phyloP scores from a whole-genome alignment of 2,329 filamentous ascomycete genomes.

The Incumbomyces lentus region DNA sequence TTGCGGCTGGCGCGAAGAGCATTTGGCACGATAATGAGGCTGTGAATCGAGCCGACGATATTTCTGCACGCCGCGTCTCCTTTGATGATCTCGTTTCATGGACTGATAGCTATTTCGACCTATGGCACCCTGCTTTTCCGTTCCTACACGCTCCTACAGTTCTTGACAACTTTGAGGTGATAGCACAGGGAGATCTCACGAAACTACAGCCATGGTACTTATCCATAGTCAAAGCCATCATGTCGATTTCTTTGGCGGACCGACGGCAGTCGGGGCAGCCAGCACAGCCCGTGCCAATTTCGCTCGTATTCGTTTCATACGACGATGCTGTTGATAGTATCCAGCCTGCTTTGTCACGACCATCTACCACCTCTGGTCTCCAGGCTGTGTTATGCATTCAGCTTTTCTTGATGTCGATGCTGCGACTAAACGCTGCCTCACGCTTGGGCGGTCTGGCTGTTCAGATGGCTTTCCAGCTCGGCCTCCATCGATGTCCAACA shows the following conservation, averaged over 20 bases:
- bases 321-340: constrained; percentile 43
- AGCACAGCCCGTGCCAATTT: constrained; percentile 28
- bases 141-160: constrained; percentile 47
- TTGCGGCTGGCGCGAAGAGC: constrained; percentile 20
- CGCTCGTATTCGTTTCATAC: constrained; percentile 39
- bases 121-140: constrained; percentile 49
- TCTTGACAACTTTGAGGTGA: constrained; percentile 36
- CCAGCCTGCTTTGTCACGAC: constrained; percentile 36
- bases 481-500: constrained; percentile 48
- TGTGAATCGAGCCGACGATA: constrained; percentile 1
- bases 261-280: constrained; percentile 32
- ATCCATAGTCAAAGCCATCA: constrained; percentile 38
- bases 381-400: constrained; percentile 46
- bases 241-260: constrained; percentile 47
- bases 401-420: constrained; percentile 46
- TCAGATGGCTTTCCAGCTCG: constrained; percentile 47
- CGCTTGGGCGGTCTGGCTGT: constrained; percentile 46
- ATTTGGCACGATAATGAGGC: constrained; percentile 32
- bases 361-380: constrained; percentile 37
- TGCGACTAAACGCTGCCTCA: constrained; percentile 48
- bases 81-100: constrained; percentile 43
- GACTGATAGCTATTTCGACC: constrained; percentile 46
- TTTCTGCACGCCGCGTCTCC: constrained; percentile 15
- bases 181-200: constrained; percentile 27
- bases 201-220: constrained; percentile 28